Conservation (phyloP, 345 rosid species). For the Boechera retrofracta region DNA sequence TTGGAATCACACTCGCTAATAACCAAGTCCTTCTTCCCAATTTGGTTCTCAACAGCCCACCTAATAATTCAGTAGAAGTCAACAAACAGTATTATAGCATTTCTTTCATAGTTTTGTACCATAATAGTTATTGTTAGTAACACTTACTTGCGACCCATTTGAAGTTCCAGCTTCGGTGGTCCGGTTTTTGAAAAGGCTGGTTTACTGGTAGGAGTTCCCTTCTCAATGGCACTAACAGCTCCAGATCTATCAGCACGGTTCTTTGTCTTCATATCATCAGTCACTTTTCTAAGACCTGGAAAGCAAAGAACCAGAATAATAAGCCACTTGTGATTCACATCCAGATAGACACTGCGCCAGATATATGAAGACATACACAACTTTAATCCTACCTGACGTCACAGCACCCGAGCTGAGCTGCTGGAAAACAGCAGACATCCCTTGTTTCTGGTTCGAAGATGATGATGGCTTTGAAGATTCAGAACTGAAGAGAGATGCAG, state of each 20-base stretch:
- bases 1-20: constrained; percentile 93
- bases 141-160: constrained; percentile 97
- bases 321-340: constrained; percentile 17
- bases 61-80: constrained; percentile 48
- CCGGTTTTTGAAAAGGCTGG: constrained; percentile 71
- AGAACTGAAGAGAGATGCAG: constrained; percentile 70
- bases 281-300: constrained; percentile 86
- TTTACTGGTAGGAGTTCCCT: constrained; percentile 55
- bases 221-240: constrained; percentile 63
- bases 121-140: constrained; percentile 2
- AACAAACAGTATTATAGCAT: constrained; percentile 20
- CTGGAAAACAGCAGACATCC: constrained; percentile 96
- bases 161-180: constrained; percentile 95
- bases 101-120: constrained; percentile 23
- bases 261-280: constrained; percentile 94
- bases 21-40: constrained; percentile 81
- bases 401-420: constrained; percentile 77
- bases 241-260: constrained; percentile 76
- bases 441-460: constrained; percentile 79
- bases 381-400: constrained; percentile 62
- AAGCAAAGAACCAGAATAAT: constrained; percentile 28
- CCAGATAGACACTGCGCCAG: constrained; percentile 1
- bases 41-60: constrained; percentile 97
- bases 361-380: constrained; percentile 22
- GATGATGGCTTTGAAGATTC: constrained; percentile 78